A percentile compares a stretch with the other conserved stretches of the same genome.
These are phyloP conservation scores for Cryptococcus sp. DNA, from an alignment of 1,284 basidiomycete species.

Conservation along the genomic window DNA sequence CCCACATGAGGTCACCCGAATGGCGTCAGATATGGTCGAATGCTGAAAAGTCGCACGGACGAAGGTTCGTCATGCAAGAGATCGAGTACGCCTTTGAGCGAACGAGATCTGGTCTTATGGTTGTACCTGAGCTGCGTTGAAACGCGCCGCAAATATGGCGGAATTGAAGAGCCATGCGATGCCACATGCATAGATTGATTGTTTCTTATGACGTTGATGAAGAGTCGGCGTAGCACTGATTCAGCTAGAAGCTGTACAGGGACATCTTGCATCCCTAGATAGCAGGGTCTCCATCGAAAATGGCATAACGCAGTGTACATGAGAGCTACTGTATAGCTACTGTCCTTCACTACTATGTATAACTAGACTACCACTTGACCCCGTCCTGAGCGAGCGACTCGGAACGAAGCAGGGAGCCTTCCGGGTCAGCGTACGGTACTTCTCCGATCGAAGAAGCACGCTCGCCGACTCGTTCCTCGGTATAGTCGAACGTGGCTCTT, in stretches of 20 bases:
- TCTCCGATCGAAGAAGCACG: slow-evolving; percentile 66
- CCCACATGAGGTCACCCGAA: slow-evolving; percentile 1
- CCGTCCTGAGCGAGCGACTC: slow-evolving; percentile 52
- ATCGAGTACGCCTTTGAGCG: slow-evolving; percentile 10
- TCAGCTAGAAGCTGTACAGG: too few relatives aligned
- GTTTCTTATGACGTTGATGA: too few relatives aligned
- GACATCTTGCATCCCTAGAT: too few relatives aligned
- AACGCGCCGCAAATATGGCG: not conserved
- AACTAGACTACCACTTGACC: slow-evolving; percentile 19
- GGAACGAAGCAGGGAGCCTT: slow-evolving; percentile 43
- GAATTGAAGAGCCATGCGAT: too few relatives aligned
- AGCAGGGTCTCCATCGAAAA: too few relatives aligned
- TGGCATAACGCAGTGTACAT: too few relatives aligned
- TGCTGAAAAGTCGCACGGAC: slow-evolving; percentile 2
- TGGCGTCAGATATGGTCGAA: slow-evolving; percentile 7
- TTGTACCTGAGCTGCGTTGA: slow-evolving; percentile 6
- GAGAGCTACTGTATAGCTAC: too few relatives aligned
- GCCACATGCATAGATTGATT: too few relatives aligned
- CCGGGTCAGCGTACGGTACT: slow-evolving; percentile 62
- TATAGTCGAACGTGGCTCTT: slow-evolving; percentile 57
- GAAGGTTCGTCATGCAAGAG: slow-evolving; percentile 12
- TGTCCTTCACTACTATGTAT: too few relatives aligned
- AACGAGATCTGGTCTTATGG: slow-evolving; percentile 1
- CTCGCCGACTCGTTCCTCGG: slow-evolving; percentile 59
- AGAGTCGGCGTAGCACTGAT: too few relatives aligned